A percentile compares a stretch with the other conserved stretches of the same genome.
These are phyloP conservation scores for Aspergillus ibericus DNA, from an alignment of 2,329 filamentous ascomycete species.

Conservation along the genomic window DNA sequence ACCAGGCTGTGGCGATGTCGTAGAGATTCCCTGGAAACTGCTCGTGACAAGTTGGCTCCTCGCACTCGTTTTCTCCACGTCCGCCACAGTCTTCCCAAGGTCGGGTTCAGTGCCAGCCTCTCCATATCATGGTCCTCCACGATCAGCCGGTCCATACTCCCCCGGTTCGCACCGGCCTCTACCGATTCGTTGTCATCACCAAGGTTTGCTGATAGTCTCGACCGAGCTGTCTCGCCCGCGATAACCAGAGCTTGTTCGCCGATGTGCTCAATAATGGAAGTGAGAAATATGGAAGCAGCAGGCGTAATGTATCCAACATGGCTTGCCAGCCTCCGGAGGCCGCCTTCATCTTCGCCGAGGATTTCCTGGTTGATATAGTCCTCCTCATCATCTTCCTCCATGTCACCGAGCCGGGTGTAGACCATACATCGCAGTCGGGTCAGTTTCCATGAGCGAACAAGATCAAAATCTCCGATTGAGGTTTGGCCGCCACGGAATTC, in stretches of 20 bases:
- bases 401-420: conserved; percentile 90
- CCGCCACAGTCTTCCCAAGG: conserved; percentile 85
- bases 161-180: conserved; percentile 42
- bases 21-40: conserved; percentile 45
- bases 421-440: conserved; percentile 95
- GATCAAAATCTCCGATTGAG: conserved; percentile 69
- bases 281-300: conserved; percentile 91
- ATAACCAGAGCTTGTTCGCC: conserved; percentile 88
- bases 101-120: conserved; percentile 84
- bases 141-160: conserved; percentile 64
- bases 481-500: conserved; percentile 55
- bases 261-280: conserved; percentile 90
- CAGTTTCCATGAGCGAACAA: conserved; percentile 93
- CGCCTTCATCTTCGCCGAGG: conserved; percentile 58
- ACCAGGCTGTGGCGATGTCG: conserved; percentile 29
- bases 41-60: conserved; percentile 37
- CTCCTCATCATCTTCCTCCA: conserved; percentile 98
- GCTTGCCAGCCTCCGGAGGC: conserved; percentile 58
- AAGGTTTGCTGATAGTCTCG: conserved; percentile 31
- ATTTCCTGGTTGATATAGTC: conserved; percentile 79
- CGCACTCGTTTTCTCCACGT: conserved; percentile 80
- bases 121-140: conserved; percentile 92
- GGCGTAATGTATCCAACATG: conserved; percentile 73
- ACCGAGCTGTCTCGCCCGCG: conserved; percentile 76
- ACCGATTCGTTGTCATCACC: conserved; percentile 59